Base-by-base conservation (phyloP, 2,329 filamentous ascomycete genomes). In the Drechslerella stenobrocha region DNA sequence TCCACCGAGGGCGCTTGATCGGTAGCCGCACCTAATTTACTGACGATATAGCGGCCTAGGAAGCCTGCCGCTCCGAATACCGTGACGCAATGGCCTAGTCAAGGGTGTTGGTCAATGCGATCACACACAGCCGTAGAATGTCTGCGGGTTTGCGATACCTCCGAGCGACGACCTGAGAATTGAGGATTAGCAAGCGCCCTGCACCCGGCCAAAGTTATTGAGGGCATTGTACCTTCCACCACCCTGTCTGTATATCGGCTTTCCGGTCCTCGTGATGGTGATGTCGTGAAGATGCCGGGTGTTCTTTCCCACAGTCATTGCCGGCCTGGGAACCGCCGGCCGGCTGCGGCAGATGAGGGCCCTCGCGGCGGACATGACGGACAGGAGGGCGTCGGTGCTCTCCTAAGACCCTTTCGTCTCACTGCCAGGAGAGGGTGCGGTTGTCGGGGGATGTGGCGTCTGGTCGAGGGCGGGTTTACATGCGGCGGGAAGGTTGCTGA, bases 51-150 rank as follows among this genome's bases (percentile, higher is more conserved):
- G 76, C 93, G 86, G 76, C 93, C 93, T 58, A 98, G 81, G 77
- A 95, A 92, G 71, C 93, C 93, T 70, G 91, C 96, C 75, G 93
- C 93, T 79, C 93, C 93, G 79, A 98, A 98, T 74, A 98, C 92
- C 64, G 93, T 98, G 70, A 89, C 92, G 70, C 91, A 96, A 79
- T 97, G 90, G 72, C 92, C 92, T 90, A 78, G 69, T 71, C 73
- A 57, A 50, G 56, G 55, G 13, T 48, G 69, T 71, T 60, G 69
- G 24, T 47, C 57, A 52, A 71, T 63, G 64, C 51, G 50, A 69
- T 48, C n/a, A 15, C 13, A 18, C 11, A 45, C 28, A 2, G 46
- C 23, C n/a, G 22, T 28, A 23, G 35, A n/a, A 26, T n/a, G 32
- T 44, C 28, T 15, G 32, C 3, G 15, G 30, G 42, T 5, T 34